A percentile compares a stretch with the other conserved stretches of the same genome.
phyloP scores from a whole-genome alignment of 1,284 basidiomycete species.

The Coniferiporia weirii region DNA sequence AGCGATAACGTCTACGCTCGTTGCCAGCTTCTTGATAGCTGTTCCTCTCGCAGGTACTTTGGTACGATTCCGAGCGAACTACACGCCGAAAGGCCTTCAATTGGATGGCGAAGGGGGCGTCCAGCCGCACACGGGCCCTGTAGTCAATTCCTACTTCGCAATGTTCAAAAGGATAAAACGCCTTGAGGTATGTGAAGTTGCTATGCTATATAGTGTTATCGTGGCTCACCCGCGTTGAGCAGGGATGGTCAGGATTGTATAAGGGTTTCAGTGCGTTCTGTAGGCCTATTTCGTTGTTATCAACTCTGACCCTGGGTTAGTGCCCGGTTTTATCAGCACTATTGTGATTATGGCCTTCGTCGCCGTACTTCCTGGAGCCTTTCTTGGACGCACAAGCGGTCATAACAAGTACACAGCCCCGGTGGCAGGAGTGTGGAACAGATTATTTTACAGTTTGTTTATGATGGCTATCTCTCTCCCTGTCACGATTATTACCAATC shows the following conservation, averaged over 20 bases:
- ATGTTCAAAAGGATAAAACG: slow-evolving; percentile 73
- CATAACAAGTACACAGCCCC: slow-evolving; percentile 67
- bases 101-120: slow-evolving; percentile 73
- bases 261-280: slow-evolving; percentile 70
- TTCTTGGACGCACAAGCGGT: slow-evolving; percentile 43
- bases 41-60: slow-evolving; percentile 66
- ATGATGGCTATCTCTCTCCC: slow-evolving; percentile 79
- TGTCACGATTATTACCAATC: slow-evolving; percentile 72
- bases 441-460: slow-evolving; percentile 54
- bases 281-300: not conserved
- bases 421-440: slow-evolving; percentile 60
- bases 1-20: slow-evolving; percentile 42
- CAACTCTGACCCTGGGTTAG: slow-evolving; percentile 29
- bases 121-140: slow-evolving; percentile 70
- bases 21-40: slow-evolving; percentile 39
- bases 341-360: slow-evolving; percentile 52
- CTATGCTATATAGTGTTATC: slow-evolving; percentile 5
- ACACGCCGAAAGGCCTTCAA: slow-evolving; percentile 78
- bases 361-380: slow-evolving; percentile 48
- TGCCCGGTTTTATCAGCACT: slow-evolving; percentile 70
- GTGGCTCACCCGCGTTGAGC: slow-evolving; percentile 9
- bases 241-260: slow-evolving; percentile 78
- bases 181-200: slow-evolving; percentile 59
- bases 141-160: slow-evolving; percentile 55
- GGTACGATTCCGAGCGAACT: slow-evolving; percentile 72